These are phyloP conservation scores for Alopecurus myosuroides DNA, from an alignment of 176 grass and related monocot genomes.

Conservation along the genomic window DNA sequence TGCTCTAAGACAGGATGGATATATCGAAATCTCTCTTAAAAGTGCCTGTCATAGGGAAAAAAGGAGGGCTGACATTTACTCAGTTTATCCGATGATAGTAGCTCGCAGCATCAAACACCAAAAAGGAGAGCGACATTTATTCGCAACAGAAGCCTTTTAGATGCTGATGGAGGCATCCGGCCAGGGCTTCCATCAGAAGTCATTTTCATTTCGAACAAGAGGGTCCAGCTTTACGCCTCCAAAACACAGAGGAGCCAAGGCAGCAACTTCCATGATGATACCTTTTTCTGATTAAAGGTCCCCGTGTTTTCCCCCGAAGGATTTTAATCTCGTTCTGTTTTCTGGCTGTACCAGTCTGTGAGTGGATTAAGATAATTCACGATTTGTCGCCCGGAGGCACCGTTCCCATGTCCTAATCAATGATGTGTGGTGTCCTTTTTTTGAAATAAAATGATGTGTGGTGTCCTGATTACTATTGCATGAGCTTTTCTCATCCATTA, in stretches of 20 bases:
- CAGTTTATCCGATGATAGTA: not conserved
- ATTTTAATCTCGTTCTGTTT: not conserved
- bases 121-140: slow-evolving; percentile 13
- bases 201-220: not conserved
- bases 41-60: not conserved
- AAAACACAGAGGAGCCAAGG: not conserved
- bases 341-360: slow-evolving; percentile 4
- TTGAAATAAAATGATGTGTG: too few relatives aligned
- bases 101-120: not conserved
- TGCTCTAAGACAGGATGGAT: not conserved
- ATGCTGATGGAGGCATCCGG: not conserved
- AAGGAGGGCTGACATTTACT: too few relatives aligned
- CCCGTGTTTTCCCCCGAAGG: not conserved
- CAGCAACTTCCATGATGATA: not conserved
- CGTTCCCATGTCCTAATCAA: not conserved
- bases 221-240: not conserved
- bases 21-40: not conserved
- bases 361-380: not conserved
- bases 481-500: not conserved
- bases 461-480: not conserved
- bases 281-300: not conserved
- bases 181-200: not conserved
- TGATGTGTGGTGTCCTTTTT: not conserved
- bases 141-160: slow-evolving; percentile 2
- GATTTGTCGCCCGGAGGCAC: not conserved